Base-by-base conservation (phyloP, 2,329 filamentous ascomycete genomes). In the Nigrospora oryzae region DNA sequence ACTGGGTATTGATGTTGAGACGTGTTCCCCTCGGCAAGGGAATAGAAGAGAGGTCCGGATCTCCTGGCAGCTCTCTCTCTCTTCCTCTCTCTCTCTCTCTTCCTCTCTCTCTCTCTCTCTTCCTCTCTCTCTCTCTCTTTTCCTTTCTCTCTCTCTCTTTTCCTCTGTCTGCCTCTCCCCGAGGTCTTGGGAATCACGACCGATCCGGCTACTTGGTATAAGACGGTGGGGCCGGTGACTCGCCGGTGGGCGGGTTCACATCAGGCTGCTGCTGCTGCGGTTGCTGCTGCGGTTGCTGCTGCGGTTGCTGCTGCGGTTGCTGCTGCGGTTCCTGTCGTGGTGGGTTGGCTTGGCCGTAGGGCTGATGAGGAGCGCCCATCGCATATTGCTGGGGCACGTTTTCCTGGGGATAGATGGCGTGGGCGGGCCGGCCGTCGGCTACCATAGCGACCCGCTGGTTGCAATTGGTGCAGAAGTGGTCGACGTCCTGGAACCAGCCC, bases 381-480 rank as follows among this genome's bases (percentile, higher is more conserved):
- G 31, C 11, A 34, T 48, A 48, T 14, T 45, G 43, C 37, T 45
- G 46, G 8, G 43, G 46, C n/a, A 41, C 36, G 16, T 28, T 34
- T 11, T 32, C 34, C 4, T 30, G 36, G 12, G 46, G 46, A 8
- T 30, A 17, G n/a, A 46, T 32, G 11, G 41, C 40, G 31, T 48
- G 46, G 4, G 46, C 33, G 30, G 44, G 34, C n/a, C 43, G 38
- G 19, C 46, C 40, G 15, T 46, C 31, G 13, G 43, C 36, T 14
- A 48, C 34, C 10, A 40, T 37, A 17, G 40, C 39, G n/a, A 48
- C 46, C 14, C 46, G 43, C 33, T 45, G 46, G 46, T 43, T 43
- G 40, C 46, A 48, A 31, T 44, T 41, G 28, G 44, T 36, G 43
- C 46, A 48, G 36, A 33, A 43, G 40, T 48, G 46, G 19, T 48